phyloP scores from a whole-genome alignment of 345 rosid species.

The Trapa bicornis region DNA sequence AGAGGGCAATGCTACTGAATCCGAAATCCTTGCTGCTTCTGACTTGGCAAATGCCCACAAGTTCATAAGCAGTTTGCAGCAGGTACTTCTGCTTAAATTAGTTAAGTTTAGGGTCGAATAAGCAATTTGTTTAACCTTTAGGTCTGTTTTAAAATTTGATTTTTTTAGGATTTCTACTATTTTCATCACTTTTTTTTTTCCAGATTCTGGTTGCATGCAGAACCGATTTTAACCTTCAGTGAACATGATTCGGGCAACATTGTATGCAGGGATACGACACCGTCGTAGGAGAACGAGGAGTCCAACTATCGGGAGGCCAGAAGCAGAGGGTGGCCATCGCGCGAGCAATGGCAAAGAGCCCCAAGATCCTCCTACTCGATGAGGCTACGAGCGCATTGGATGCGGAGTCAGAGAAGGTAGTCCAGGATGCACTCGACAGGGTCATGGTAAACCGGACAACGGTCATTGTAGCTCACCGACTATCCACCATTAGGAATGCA shows the following conservation, averaged over 20 bases:
- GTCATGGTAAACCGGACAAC: slow-evolving; percentile 38
- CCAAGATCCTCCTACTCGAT: slow-evolving; percentile 34
- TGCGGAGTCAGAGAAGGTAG: slow-evolving; percentile 40
- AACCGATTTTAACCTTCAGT: too few species aligned
- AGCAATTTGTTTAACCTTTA: too few species aligned
- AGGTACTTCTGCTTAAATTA: slow-evolving; percentile 2
- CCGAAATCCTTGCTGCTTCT: slow-evolving; percentile 17
- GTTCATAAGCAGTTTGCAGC: slow-evolving; percentile 19
- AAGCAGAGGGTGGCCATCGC: slow-evolving; percentile 53
- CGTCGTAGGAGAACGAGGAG: slow-evolving; percentile 7
- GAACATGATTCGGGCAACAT: too few species aligned
- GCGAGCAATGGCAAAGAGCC: slow-evolving; percentile 33
- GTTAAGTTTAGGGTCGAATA: too few species aligned
- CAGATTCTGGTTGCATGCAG: too few species aligned
- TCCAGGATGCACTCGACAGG: slow-evolving; percentile 39
- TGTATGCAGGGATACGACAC: slow-evolving; percentile 44
- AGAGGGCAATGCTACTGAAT: slow-evolving; percentile 13
- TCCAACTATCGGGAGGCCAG: slow-evolving; percentile 38
- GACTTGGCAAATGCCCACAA: slow-evolving; percentile 23
- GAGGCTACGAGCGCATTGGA: slow-evolving; percentile 14
- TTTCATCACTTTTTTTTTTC: too few species aligned
- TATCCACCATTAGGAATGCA: slow-evolving; percentile 44
- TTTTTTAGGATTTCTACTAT: too few species aligned
- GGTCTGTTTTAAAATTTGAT: too few species aligned
- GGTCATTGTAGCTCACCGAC: slow-evolving; percentile 36